Evolutionary conservation across 768 basidiomycete genomes (phyloP), one percentile per base, ranked within the genome.

Genomic region (Phylloporus rhodoxanthus): DNA sequence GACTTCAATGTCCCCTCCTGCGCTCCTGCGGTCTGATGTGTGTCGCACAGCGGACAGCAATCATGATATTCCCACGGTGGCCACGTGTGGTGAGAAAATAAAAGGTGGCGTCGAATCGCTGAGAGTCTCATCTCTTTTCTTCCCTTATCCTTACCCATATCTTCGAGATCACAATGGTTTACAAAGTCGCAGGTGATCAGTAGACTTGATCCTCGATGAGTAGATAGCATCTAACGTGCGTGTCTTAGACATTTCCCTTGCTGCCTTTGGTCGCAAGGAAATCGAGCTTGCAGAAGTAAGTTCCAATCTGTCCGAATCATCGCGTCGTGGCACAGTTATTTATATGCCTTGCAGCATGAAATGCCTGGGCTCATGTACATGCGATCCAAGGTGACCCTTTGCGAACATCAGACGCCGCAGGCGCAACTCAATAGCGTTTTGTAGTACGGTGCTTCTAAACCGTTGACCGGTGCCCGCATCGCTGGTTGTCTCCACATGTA

Each of bases 181-280:
- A 77, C 87, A 92, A 95, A 72, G 91, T 95, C 61, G 84, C 91
- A 71, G 89, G 89, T 88, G 64, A 53, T 75, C 1, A 20, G 8
- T 47, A 15, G 19, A 10, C 2, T 37, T 20, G 8, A 14, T 47
- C 10, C 0, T 1, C 11, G 8, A 20, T 21, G 33, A 32, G 6
- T 0, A 5, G 21, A 36, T 23, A 30, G 20, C 28, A 48, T 46
- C 50, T 54, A n/a, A 52, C 55, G 0, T 25, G 23, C 29, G 28
- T 14, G 34, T 36, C 29, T 47, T 39, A 91, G 92, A 92, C 68
- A 76, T 95, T 64, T 98, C 94, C 63, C 90, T 99, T 67, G 96
- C 96, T 67, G 95, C 95, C 53, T 99, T 97, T 74, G 92, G 95
- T 72, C 92, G 95, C 78, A 99, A 99, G 78, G 95, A 99, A 77